A percentile compares a stretch with the other conserved stretches of the same genome.
Evolutionary conservation across 495 filamentous ascomycete species (phyloP).

Genomic region (Pyronema omphalodes): DNA sequence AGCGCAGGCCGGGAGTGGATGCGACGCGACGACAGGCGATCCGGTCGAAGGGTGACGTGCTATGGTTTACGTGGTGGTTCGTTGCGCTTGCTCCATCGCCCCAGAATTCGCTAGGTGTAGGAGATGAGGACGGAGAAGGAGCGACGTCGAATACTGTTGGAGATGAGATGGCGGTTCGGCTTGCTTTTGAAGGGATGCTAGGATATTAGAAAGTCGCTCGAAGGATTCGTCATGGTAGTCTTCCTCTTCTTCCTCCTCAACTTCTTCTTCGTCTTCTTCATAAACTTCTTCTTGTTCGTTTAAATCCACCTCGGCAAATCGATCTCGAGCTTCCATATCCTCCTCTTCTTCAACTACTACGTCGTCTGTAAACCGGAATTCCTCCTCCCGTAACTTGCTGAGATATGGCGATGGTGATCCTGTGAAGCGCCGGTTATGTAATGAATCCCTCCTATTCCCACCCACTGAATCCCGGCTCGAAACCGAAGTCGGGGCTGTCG

Average conservation of each 20-base stretch:
- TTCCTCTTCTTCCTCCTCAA: constrained; percentile 12
- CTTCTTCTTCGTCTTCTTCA: constrained; percentile 12
- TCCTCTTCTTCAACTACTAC: constrained; percentile 10
- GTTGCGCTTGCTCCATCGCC: background rate
- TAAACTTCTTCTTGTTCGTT: background rate
- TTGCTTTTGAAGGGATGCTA: constrained; percentile 20
- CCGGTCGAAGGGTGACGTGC: background rate
- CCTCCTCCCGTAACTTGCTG: background rate
- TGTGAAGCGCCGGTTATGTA: background rate
- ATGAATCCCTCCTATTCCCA: background rate
- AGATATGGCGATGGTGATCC: background rate
- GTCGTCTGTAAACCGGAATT: background rate
- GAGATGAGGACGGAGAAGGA: no score
- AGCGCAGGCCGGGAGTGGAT: background rate
- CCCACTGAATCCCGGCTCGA: background rate
- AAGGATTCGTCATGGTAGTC: constrained; percentile 17
- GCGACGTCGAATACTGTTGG: background rate
- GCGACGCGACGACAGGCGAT: background rate
- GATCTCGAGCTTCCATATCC: constrained; percentile 2
- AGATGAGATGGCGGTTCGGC: constrained; percentile 21
- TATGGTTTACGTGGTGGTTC: background rate
- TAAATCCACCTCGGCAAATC: no score
- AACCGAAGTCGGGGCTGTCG: background rate
- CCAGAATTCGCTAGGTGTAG: constrained; percentile 5
- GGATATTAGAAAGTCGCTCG: constrained; percentile 18